Evolutionary conservation across 2,329 filamentous ascomycete genomes (phyloP), one percentile per base, ranked within the genome.

Genomic region (Exophiala aquamarina): DNA sequence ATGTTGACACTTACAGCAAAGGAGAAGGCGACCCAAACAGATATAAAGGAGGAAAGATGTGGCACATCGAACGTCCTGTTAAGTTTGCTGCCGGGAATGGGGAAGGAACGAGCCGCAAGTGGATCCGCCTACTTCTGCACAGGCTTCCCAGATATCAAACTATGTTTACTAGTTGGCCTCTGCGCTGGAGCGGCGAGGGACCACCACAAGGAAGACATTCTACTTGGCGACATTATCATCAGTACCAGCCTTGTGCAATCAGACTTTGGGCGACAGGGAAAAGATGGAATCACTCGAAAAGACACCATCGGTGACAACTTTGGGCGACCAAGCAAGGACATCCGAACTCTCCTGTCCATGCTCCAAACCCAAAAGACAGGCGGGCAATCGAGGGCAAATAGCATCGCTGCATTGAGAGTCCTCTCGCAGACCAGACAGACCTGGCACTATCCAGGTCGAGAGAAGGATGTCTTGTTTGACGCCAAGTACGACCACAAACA

Each of bases 121-220:
- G 63, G 20, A 3, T 50, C 63, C 0, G 47, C 47, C 19, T 59
- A 54, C 15, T 48, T 73, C 10, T 60, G 60, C 0, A 56, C 52
- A 2, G 72, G 67, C 36, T 74, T 65, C 29, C 40, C 49, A 0
- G 45, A 46, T 2, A 42, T 74, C 3, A 62, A 56, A 17, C 50
- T 73, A 0, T 63, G 52, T 0, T 20, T 74, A 0, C 29, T 73
- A 0, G 63, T 67, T 1, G 71, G 70, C 0, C 58, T 73, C 2
- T 73, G 70, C 26, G 71, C 68, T 0, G 70, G 65, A 10, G 58
- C 66, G 5, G 66, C 68, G 0, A 6, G 17, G n/a, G 20, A 37
- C n/a, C n/a, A 38, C 28, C 7, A 14, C 33, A 20, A 36, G 44
- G 23, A 26, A 2, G 55, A 60, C 7, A 56, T 62, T 20, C 39